Conservation (phyloP, 179 eudicot genomes). For the Nepenthes alata region DNA sequence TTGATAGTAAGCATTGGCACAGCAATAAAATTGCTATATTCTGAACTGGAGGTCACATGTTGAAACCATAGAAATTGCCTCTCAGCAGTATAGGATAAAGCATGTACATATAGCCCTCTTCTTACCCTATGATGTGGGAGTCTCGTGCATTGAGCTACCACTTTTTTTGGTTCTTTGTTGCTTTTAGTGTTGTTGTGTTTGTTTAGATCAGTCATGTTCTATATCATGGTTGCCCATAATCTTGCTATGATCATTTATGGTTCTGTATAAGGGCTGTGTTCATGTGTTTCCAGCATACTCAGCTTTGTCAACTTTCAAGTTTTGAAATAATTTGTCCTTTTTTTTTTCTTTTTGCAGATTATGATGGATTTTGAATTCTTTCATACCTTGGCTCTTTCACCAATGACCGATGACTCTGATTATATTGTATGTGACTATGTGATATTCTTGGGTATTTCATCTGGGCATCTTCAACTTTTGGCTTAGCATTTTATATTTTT, state of each 20-base stretch:
- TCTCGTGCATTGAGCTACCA: too few species aligned
- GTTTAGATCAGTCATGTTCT: too few species aligned
- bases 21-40: too few species aligned
- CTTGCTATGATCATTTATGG: not conserved
- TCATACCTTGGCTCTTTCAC: constrained; percentile 66
- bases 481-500: constrained; percentile 4
- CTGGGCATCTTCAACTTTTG: not conserved
- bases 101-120: too few species aligned
- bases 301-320: not conserved
- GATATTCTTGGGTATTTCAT: not conserved
- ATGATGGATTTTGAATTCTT: constrained; percentile 70
- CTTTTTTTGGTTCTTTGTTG: too few species aligned
- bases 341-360: constrained; percentile 40
- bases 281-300: not conserved
- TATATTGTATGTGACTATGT: constrained; percentile 36
- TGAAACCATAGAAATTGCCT: too few species aligned
- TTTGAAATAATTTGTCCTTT: not conserved
- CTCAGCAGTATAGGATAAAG: too few species aligned
- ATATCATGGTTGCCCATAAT: not conserved
- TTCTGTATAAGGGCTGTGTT: not conserved
- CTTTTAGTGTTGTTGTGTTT: too few species aligned
- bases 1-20: too few species aligned
- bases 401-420: constrained; percentile 13
- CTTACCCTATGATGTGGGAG: too few species aligned
- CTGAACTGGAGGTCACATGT: too few species aligned